A percentile compares a stretch with the other conserved stretches of the same genome.
phyloP scores from a whole-genome alignment of 2,329 filamentous ascomycete genomes.

The Dothideomycetes sp. region DNA sequence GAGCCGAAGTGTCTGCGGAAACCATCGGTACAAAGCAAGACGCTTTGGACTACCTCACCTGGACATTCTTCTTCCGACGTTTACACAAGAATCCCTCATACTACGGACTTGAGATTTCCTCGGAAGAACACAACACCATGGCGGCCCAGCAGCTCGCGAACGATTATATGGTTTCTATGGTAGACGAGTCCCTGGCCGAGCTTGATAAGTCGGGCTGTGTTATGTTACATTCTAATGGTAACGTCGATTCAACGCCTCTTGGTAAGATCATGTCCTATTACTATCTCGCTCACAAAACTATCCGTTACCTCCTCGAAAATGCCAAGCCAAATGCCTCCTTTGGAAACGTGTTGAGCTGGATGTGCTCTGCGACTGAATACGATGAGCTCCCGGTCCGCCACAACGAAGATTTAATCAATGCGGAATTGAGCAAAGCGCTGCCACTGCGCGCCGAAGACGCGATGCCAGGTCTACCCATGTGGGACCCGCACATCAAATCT shows the following conservation, averaged over 20 bases:
- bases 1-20: conserved; percentile 85
- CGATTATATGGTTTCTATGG: conserved; percentile 87
- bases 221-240: conserved; percentile 70
- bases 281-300: conserved; percentile 87
- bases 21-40: conserved; percentile 94
- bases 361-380: conserved; percentile 88
- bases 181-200: conserved; percentile 74
- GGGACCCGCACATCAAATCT: conserved; percentile 96
- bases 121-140: conserved; percentile 82
- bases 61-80: conserved; percentile 98
- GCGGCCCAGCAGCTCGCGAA: conserved; percentile 80
- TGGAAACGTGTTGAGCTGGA: conserved; percentile 77
- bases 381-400: conserved; percentile 95
- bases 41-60: conserved; percentile 91
- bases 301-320: conserved; percentile 69
- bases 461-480: conserved; percentile 63
- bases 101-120: conserved; percentile 88
- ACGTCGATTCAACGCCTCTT: conserved; percentile 79
- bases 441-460: conserved; percentile 54
- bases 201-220: conserved; percentile 79
- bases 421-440: conserved; percentile 71
- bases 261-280: conserved; percentile 99
- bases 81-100: conserved; percentile 98
- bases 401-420: conserved; percentile 96
- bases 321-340: conserved; percentile 68